phyloP scores from a whole-genome alignment of 2,329 filamentous ascomycete genomes.

The Ophiostoma australiae region DNA sequence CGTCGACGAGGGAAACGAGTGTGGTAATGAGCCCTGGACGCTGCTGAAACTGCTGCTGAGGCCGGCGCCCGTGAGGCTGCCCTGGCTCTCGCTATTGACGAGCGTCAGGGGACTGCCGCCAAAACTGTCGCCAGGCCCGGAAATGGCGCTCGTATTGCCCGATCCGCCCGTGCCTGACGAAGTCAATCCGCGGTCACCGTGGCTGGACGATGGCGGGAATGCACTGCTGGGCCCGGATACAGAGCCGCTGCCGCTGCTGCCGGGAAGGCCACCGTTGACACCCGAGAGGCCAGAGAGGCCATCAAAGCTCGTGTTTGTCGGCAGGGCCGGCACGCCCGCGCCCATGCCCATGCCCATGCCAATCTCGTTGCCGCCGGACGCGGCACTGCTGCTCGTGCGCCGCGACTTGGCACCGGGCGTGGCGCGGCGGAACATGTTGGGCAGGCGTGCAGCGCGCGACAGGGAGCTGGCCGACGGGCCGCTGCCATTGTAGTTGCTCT shows the following conservation, averaged over 20 bases:
- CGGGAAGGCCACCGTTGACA: slow-evolving; percentile 16
- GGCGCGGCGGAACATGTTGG: slow-evolving; percentile 74
- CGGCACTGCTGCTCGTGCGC: slow-evolving; percentile 49
- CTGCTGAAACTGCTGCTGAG: slow-evolving; percentile 32
- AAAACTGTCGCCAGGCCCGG: slow-evolving; percentile 42
- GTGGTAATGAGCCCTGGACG: slow-evolving; percentile 30
- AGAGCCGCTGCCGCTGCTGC: slow-evolving; percentile 26
- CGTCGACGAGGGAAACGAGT: neutral
- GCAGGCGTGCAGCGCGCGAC: slow-evolving; percentile 66
- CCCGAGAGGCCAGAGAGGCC: neutral
- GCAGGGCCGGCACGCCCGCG: slow-evolving; percentile 10
- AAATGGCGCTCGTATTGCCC: slow-evolving; percentile 38
- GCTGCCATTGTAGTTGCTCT: slow-evolving; percentile 44
- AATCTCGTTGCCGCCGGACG: slow-evolving; percentile 31
- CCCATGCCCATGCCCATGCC: slow-evolving; percentile 9
- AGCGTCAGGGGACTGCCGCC: slow-evolving; percentile 26
- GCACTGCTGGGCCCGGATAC: neutral
- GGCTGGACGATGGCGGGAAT: slow-evolving; percentile 8
- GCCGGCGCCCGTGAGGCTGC: slow-evolving; percentile 27
- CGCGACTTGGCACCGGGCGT: slow-evolving; percentile 53
- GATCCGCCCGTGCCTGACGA: slow-evolving; percentile 28
- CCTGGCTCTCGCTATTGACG: slow-evolving; percentile 28
- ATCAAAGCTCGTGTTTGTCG: neutral
- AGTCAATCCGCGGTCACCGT: slow-evolving; percentile 5
- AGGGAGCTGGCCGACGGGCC: slow-evolving; percentile 62